These are phyloP conservation scores for Pochonia chlamydosporia DNA, from an alignment of 2,329 filamentous ascomycete species.

Conservation along the genomic window DNA sequence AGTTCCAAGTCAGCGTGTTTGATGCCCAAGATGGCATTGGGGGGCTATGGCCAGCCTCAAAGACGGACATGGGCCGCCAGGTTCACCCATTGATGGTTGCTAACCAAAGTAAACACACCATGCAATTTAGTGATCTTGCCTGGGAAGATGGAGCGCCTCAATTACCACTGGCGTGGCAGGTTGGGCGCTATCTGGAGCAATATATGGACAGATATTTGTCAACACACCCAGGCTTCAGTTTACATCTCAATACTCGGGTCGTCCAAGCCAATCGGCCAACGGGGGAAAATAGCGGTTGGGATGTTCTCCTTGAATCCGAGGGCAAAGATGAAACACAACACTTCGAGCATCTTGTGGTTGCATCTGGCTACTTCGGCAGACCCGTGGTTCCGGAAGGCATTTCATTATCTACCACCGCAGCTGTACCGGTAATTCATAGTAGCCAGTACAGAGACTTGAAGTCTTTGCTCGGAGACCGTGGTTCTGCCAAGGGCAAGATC, in stretches of 20 bases:
- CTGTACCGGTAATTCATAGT: conserved; percentile 59
- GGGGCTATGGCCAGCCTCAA: conserved; percentile 66
- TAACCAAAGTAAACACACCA: conserved; percentile 73
- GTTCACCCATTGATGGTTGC: conserved; percentile 63
- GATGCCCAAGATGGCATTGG: conserved; percentile 62
- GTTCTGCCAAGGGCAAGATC: conserved; percentile 50
- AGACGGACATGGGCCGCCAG: conserved; percentile 41
- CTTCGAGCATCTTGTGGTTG: conserved; percentile 69
- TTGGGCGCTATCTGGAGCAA: conserved; percentile 63
- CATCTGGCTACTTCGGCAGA: conserved; percentile 70
- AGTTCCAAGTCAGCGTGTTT: conserved; percentile 65
- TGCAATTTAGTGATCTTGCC: conserved; percentile 65
- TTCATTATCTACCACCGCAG: conserved; percentile 19
- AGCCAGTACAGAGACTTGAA: conserved; percentile 56
- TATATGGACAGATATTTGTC: conserved; percentile 57
- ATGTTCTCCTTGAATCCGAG: conserved; percentile 29
- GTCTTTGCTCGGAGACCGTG: conserved; percentile 35
- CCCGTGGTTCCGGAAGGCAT: conserved; percentile 44
- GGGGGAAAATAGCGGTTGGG: conserved; percentile 31
- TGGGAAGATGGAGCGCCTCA: conserved; percentile 58
- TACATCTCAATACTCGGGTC: conserved; percentile 46
- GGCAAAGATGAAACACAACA: conserved; percentile 34
- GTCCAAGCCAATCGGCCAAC: conserved; percentile 28
- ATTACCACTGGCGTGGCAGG: conserved; percentile 72
- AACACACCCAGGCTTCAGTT: conserved; percentile 28